Conservation (phyloP, 768 basidiomycete genomes). For the Leccinum rimulosum region DNA sequence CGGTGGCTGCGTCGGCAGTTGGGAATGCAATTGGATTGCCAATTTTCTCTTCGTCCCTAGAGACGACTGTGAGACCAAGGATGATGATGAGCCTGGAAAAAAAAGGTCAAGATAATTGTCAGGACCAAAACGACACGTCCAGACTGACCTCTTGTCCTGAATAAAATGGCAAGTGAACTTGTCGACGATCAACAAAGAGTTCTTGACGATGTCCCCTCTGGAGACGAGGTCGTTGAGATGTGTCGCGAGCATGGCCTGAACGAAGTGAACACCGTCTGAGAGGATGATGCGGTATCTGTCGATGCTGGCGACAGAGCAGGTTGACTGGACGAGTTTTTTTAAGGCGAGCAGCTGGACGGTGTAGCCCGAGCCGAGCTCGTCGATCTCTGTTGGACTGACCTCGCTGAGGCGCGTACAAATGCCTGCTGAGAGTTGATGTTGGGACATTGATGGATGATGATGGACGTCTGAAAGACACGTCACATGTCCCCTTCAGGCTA, state of each 20-base stretch:
- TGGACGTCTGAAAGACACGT: constrained; percentile 2
- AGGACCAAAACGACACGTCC: constrained; percentile 16
- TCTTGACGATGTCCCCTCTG: constrained; percentile 57
- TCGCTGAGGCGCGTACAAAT: constrained; percentile 50
- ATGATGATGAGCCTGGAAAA: constrained; percentile 73
- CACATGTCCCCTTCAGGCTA: constrained; percentile 14
- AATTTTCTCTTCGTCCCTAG: constrained; percentile 62
- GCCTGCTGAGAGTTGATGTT: constrained; percentile 56
- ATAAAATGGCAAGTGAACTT: constrained; percentile 81
- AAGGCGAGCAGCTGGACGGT: constrained; percentile 80
- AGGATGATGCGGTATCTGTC: constrained; percentile 81
- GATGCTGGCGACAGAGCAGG: constrained; percentile 32
- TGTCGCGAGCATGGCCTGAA: constrained; percentile 94
- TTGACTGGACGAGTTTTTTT: constrained; percentile 59
- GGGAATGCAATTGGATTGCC: constrained; percentile 54
- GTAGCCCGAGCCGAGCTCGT: constrained; percentile 34
- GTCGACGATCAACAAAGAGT: constrained; percentile 67
- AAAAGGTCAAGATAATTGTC: constrained; percentile 2
- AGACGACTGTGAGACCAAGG: constrained; percentile 60
- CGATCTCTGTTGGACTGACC: constrained; percentile 33
- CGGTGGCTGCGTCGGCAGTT: constrained; percentile 23
- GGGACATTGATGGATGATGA: constrained; percentile 32
- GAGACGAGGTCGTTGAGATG: constrained; percentile 79
- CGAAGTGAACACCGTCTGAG: constrained; percentile 83
- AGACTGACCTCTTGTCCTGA: constrained; percentile 71